Evolutionary conservation across 768 basidiomycete species (phyloP).

Genomic region (Chiua virens): DNA sequence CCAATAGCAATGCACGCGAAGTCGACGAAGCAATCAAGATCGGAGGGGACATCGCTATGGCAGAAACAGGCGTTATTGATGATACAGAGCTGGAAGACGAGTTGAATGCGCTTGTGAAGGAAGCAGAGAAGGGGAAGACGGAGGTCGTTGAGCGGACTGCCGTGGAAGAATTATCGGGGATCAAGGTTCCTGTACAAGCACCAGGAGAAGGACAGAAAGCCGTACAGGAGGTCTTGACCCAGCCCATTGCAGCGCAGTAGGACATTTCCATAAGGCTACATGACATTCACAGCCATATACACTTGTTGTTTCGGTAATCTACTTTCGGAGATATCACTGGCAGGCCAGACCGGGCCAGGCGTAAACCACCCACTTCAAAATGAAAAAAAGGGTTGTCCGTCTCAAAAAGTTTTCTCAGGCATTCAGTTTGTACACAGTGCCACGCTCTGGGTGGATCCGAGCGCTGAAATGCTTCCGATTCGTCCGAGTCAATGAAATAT

Average conservation of each 20-base stretch:
- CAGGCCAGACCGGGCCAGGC: too few species aligned
- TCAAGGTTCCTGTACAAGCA: conserved; percentile 17
- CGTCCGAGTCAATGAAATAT: too few species aligned
- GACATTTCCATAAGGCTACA: too few species aligned
- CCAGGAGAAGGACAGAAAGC: conserved; percentile 1
- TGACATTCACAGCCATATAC: too few species aligned
- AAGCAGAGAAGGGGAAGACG: conserved; percentile 39
- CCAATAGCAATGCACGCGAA: conserved; percentile 79
- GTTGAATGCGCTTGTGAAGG: conserved; percentile 53
- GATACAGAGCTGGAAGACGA: conserved; percentile 67
- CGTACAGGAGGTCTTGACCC: background rate
- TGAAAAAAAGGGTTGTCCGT: too few species aligned
- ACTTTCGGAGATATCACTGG: too few species aligned
- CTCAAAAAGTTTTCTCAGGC: too few species aligned
- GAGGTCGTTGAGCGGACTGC: conserved; percentile 33
- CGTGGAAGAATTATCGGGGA: conserved; percentile 19
- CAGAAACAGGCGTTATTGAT: conserved; percentile 46
- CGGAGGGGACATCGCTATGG: conserved; percentile 62
- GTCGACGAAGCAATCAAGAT: conserved; percentile 74
- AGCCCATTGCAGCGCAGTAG: conserved; percentile 12
- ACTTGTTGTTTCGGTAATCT: too few species aligned
- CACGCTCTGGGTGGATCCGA: too few species aligned
- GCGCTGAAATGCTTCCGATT: too few species aligned
- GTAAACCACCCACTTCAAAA: too few species aligned
- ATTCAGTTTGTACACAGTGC: too few species aligned